phyloP scores from a whole-genome alignment of 768 basidiomycete genomes.

The Steccherinum ochraceum region DNA sequence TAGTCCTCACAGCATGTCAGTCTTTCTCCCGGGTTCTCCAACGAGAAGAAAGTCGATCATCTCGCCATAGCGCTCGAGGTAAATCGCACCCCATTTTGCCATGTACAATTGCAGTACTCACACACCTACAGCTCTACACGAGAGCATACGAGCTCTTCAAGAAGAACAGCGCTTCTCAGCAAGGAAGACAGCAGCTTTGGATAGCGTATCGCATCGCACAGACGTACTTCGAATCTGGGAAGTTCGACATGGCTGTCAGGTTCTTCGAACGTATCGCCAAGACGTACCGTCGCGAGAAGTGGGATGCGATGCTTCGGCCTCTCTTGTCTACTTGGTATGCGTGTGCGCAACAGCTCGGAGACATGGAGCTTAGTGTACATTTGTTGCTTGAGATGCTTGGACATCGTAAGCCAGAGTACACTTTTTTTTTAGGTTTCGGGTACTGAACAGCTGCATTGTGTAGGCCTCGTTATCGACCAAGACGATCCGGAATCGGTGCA shows the following conservation, averaged over 20 bases:
- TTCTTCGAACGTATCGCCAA: slow-evolving; percentile 92
- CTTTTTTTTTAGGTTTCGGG: slow-evolving; percentile 7
- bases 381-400: slow-evolving; percentile 81
- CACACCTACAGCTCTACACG: slow-evolving; percentile 65
- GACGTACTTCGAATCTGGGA: slow-evolving; percentile 72
- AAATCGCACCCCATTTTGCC: slow-evolving; percentile 9
- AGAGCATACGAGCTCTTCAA: slow-evolving; percentile 94
- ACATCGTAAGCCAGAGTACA: slow-evolving; percentile 68
- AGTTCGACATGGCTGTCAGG: slow-evolving; percentile 86
- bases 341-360: slow-evolving; percentile 72
- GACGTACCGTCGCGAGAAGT: slow-evolving; percentile 81
- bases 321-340: slow-evolving; percentile 77
- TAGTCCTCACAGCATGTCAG: not conserved
- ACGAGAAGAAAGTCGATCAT: slow-evolving; percentile 94
- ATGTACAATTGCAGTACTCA: not conserved
- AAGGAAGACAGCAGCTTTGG: slow-evolving; percentile 74
- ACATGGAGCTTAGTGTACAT: slow-evolving; percentile 69
- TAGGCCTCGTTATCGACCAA: slow-evolving; percentile 18
- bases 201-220: slow-evolving; percentile 89
- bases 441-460: not conserved
- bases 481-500: slow-evolving; percentile 49
- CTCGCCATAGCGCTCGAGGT: slow-evolving; percentile 79
- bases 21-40: slow-evolving; percentile 66
- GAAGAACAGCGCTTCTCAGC: slow-evolving; percentile 45
- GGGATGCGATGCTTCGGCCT: slow-evolving; percentile 68